Conservation (phyloP, 2,329 filamentous ascomycete genomes). For the Fusarium clavum region DNA sequence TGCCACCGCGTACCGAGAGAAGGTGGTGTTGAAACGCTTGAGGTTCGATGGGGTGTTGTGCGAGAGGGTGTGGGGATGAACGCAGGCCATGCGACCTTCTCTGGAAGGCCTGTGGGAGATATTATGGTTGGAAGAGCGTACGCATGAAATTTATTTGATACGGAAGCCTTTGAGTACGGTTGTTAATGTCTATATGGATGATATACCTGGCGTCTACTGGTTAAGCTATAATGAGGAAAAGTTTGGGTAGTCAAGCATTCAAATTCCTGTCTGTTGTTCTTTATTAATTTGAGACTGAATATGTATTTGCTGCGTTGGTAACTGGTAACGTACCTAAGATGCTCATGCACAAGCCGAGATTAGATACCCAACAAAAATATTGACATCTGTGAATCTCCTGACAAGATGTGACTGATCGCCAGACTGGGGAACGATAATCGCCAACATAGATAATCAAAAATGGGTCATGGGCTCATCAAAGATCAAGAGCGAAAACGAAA, state of each 20-base stretch:
- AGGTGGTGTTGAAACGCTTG: constrained; percentile 51
- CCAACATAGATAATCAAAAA: constrained; percentile 32
- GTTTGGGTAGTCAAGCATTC: constrained; percentile 18
- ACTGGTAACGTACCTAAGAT: not conserved
- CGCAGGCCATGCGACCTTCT: constrained; percentile 60
- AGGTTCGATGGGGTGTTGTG: constrained; percentile 61
- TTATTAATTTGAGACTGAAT: not conserved
- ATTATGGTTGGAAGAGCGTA: constrained; percentile 46
- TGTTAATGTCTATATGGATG: constrained; percentile 19
- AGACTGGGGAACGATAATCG: constrained; percentile 9
- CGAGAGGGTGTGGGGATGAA: constrained; percentile 53
- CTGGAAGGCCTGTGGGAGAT: constrained; percentile 49
- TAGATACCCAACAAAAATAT: not conserved
- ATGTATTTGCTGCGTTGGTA: not conserved
- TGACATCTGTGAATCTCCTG: not conserved
- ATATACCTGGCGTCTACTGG: constrained; percentile 37
- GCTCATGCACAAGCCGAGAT: not conserved
- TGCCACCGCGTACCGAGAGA: constrained; percentile 56
- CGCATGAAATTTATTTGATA: constrained; percentile 20
- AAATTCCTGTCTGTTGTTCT: not conserved
- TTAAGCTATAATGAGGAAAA: constrained; percentile 22
- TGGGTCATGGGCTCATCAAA: constrained; percentile 22
- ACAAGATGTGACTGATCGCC: constrained; percentile 1
- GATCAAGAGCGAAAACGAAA: constrained; percentile 23
- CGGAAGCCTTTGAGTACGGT: not conserved